Evolutionary conservation across 257 asterid genomes (phyloP).

Genomic region (Anisodus acutangulus): DNA sequence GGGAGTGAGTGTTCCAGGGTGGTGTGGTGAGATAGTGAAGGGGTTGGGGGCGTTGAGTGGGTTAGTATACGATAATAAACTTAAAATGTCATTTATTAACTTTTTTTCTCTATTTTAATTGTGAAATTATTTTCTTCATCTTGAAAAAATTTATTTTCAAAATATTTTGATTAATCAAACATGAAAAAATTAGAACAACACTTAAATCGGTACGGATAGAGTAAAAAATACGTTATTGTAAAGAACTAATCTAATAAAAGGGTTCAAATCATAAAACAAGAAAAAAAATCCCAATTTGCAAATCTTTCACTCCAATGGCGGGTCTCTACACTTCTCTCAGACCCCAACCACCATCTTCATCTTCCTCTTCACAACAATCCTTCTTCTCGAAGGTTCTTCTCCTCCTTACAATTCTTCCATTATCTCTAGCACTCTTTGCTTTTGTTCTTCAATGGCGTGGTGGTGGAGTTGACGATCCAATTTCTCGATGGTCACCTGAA

Average conservation of each 20-base stretch:
- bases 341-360: constrained; percentile 46
- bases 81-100: too few relatives aligned
- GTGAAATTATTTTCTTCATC: too few relatives aligned
- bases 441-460: constrained; percentile 62
- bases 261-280: background rate
- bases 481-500: constrained; percentile 53
- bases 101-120: too few relatives aligned
- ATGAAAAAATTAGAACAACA: too few relatives aligned
- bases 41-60: too few relatives aligned
- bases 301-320: constrained; percentile 43
- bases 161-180: too few relatives aligned
- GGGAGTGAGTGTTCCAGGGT: too few relatives aligned
- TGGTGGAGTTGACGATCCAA: constrained; percentile 57
- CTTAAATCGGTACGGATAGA: too few relatives aligned
- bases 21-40: too few relatives aligned
- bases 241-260: background rate
- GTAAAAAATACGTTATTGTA: background rate
- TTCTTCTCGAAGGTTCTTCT: constrained; percentile 47
- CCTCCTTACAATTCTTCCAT: constrained; percentile 50
- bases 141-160: too few relatives aligned
- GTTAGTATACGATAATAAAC: too few relatives aligned
- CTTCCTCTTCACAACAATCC: constrained; percentile 36
- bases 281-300: background rate
- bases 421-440: constrained; percentile 52
- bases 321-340: constrained; percentile 51